phyloP scores from a whole-genome alignment of 2,329 filamentous ascomycete species.

The Colletotrichum musicola region DNA sequence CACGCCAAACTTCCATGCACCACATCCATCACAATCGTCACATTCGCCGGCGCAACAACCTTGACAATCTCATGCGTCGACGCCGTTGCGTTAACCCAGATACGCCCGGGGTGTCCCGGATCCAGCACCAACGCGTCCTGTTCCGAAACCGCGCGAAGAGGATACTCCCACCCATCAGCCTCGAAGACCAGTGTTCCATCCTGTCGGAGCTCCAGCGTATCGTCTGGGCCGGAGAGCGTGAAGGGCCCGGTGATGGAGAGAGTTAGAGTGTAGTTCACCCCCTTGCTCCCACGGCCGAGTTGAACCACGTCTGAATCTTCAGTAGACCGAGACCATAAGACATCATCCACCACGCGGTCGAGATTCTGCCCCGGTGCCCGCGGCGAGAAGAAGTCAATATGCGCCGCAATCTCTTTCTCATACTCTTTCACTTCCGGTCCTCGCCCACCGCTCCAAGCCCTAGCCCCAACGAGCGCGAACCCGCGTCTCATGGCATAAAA shows the following conservation, averaged over 20 bases:
- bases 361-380: conserved; percentile 59
- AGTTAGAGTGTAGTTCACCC: conserved; percentile 58
- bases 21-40: conserved; percentile 59
- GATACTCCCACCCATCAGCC: conserved; percentile 56
- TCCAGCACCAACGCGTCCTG: conserved; percentile 62
- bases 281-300: conserved; percentile 56
- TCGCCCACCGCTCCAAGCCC: conserved; percentile 56
- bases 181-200: conserved; percentile 10
- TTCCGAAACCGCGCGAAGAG: conserved; percentile 58
- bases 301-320: conserved; percentile 21
- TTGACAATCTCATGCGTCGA: conserved; percentile 58
- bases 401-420: conserved; percentile 43
- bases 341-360: conserved; percentile 49
- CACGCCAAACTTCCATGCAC: conserved; percentile 62
- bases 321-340: conserved; percentile 48
- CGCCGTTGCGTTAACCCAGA: conserved; percentile 62
- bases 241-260: conserved; percentile 44
- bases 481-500: conserved; percentile 61
- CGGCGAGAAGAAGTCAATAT: conserved; percentile 53
- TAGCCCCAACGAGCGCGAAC: conserved; percentile 54
- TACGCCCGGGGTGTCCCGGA: conserved; percentile 60
- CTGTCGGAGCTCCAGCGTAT: neutral
- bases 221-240: conserved; percentile 15
- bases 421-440: conserved; percentile 47
- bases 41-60: conserved; percentile 47